phyloP scores from a whole-genome alignment of 192 early-diverging fungal species.

The Thoreauomyces humboldtii region DNA sequence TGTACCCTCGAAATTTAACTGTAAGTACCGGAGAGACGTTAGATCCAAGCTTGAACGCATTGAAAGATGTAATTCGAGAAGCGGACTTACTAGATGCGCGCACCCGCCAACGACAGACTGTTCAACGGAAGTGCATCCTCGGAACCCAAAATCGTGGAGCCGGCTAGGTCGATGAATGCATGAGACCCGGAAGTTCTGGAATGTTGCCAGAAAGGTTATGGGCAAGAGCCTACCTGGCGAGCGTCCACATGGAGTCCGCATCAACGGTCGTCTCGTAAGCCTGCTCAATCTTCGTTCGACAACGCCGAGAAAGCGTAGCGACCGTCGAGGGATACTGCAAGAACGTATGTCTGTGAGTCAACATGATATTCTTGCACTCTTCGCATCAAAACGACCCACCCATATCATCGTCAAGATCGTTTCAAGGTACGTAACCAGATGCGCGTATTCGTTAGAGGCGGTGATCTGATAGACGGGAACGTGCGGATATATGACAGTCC shows the following conservation, averaged over 20 bases:
- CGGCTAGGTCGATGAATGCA: constrained; percentile 35
- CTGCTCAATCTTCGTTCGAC: constrained; percentile 56
- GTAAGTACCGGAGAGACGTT: neutral
- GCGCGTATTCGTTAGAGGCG: constrained; percentile 66
- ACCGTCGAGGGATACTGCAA: constrained; percentile 82
- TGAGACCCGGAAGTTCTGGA: constrained; percentile 13
- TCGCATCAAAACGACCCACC: constrained; percentile 56
- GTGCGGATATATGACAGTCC: constrained; percentile 76
- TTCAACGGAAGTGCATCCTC: constrained; percentile 79
- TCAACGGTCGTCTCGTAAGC: constrained; percentile 70
- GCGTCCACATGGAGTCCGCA: constrained; percentile 45
- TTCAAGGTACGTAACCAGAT: constrained; percentile 80
- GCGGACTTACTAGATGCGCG: constrained; percentile 66
- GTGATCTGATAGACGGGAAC: constrained; percentile 81
- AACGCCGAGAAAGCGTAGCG: constrained; percentile 73
- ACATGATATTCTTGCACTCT: too few species aligned
- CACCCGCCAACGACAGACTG: constrained; percentile 83
- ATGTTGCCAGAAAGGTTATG: neutral
- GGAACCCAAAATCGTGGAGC: constrained; percentile 92
- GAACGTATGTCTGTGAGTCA: too few species aligned
- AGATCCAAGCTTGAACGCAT: neutral
- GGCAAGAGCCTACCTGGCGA: constrained; percentile 41
- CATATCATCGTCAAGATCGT: constrained; percentile 80
- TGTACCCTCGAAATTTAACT: constrained; percentile 79
- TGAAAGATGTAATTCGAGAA: neutral